Base-by-base conservation (phyloP, 805 yeast genomes). In the Yarrowia sp. region DNA sequence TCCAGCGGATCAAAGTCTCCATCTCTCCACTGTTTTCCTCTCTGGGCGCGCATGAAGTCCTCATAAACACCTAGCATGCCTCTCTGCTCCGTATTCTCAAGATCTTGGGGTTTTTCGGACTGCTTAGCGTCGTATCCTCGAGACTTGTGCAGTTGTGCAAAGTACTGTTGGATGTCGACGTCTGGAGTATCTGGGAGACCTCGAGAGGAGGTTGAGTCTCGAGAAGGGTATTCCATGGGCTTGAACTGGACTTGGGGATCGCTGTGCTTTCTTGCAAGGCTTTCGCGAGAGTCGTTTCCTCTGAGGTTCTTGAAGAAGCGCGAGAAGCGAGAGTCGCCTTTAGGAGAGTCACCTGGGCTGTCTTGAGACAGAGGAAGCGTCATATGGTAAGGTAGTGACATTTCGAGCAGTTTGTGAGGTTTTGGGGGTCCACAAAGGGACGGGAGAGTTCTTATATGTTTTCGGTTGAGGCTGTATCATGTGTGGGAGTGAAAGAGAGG, bases 381-480 rank as follows among this genome's bases (percentile, higher is more conserved):
- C 39, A 47, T 47, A n/a, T 47, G 56, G 29, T 47, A 47, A 5
- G 56, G 56, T 2, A 32, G 31, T 16, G 56, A 47, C 56, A 47
- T 47, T 14, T 14, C 2, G 22, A 16, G 12, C 1, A 2, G 21
- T 6, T 22, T 25, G 27, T 47, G 56, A 32, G 39, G 51, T 44
- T 29, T 47, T 10, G 16, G 14, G n/a, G 31, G 39, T n/a, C n/a
- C n/a, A 6, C 1, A 2, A 2, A 8, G 13, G 4, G 6, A 29
- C 13, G 22, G 29, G 24, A 8, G 13, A 5, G 21, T 27, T 19
- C 19, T 29, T 47, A 32, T 31, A 32, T 31, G 12, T 32, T 22
- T 14, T 22, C 13, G 7, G 5, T 47, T 47, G 56, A 6, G 56
- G 56, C 56, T 47, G 56, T 44, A 8, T 18, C 24, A 44, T n/a